Evolutionary conservation across 257 asterid species (phyloP), one percentile per base, ranked within the genome.

Genomic region (Dorcoceras hygrometricum): DNA sequence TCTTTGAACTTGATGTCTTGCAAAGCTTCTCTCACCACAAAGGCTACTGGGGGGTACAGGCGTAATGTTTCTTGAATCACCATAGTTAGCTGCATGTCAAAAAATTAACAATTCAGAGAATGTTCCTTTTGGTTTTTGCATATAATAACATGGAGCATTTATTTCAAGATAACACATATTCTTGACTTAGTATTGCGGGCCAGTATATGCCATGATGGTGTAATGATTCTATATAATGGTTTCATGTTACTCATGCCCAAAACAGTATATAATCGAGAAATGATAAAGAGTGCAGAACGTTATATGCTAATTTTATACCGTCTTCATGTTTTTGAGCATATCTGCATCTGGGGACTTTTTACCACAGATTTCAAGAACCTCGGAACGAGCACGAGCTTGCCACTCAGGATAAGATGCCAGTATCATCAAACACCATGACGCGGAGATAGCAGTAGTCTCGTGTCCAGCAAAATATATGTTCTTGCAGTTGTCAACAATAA

Each of bases 361-460:
- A 56, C 90, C 86, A 26, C 90, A 86, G 14, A 84, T 64, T 58
- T 78, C 80, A 57, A 88, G 81, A 58, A 76, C 93, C 79, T 88
- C 96, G 51, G 78, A 77, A 60, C 89, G 92, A 32, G 78, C 86
- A 43, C 83, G 90, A 68, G 77, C 85, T 77, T 90, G 97, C 96
- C 96, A 88, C 1, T 86, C 83, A 60, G 92, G 95, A 75, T 86
- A 65, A 56, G 87, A 81, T 14, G 87, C 95, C 28, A 88, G 78
- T 36, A 75, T 58, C 91, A 91, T 76, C 81, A 91, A 74, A 62
- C 96, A 88, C 96, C 97, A 88, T n/a, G 96, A 74, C 57, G 88
- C 83, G 3, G 96, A 74, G 63, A 73, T 76, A 43, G 88, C 84
- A 16, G 83, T 78, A 39, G 90, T 91, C 80, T 86, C 89, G 10